Evolutionary conservation across 2,329 filamentous ascomycete genomes (phyloP), one percentile per base, ranked within the genome.

Genomic region (Exophiala oligosperma): DNA sequence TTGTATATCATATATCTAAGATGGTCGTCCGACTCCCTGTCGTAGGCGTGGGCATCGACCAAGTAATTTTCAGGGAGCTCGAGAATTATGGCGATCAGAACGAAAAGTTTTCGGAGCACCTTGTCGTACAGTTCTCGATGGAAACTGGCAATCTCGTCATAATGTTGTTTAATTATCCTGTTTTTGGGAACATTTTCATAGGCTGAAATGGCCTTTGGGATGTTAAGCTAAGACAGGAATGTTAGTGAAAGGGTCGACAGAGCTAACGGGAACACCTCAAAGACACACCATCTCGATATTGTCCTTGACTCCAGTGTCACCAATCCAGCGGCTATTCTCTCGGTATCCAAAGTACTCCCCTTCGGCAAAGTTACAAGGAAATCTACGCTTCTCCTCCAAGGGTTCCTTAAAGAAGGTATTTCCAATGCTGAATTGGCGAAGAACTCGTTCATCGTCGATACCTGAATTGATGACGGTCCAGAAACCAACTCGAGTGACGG

Each of bases 1-100:
- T 76, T 73, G 64, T 84, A 84, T 49, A 79, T 76, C 81, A 86
- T 85, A 68, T 85, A 85, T 2, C 84, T 77, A 28, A 85, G 75
- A 54, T 85, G 82, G 28, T 82, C 81, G 62, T 85, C 82, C 21
- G 79, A 78, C 41, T 80, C 77, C 17, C 78, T 75, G 2, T 84
- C 78, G 70, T 85, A 87, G 12, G 72, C 75, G 69, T 87, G 84
- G 0, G 81, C 73, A n/a, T 78, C 73, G 61, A 81, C 74, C 28
- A 87, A 73, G 55, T 79, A 76, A 6, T 86, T 83, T 44, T 83
- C 79, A 0, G 82, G 82, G 0, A 88, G 73, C 63, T 87, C 79
- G 0, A 87, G 55, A 37, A 56, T 59, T 38, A 63, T 54, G 49
- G 62, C 41, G 12, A 66, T 64, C 2, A 66, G 57, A 11, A 59